phyloP scores from a whole-genome alignment of 768 basidiomycete species.

The Cystofilobasidium bisporidii region DNA sequence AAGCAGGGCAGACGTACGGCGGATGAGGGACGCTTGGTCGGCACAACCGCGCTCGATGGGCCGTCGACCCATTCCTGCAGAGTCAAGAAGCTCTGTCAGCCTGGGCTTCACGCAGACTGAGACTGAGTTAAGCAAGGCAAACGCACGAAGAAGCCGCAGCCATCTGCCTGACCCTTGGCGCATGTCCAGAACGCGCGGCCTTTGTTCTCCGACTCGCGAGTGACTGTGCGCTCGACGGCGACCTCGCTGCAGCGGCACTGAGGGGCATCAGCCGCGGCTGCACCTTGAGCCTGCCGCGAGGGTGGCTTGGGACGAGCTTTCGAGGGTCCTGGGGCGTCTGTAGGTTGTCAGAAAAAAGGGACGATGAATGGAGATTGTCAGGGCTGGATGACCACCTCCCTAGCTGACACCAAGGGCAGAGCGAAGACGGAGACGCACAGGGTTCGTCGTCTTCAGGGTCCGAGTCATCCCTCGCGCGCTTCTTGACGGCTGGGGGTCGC shows the following conservation, averaged over 20 bases:
- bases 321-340: neutral
- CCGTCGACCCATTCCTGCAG: conserved; percentile 37
- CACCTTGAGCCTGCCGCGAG: neutral
- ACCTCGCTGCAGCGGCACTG: conserved; percentile 33
- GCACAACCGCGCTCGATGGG: conserved; percentile 24
- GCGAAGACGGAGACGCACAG: too few species aligned
- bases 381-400: too few species aligned
- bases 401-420: too few species aligned
- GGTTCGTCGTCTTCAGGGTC: conserved; percentile 23
- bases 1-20: neutral
- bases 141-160: conserved; percentile 41
- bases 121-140: neutral
- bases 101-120: neutral
- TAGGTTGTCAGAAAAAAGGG: too few species aligned
- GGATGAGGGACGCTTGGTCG: conserved; percentile 26
- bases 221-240: conserved; percentile 35
- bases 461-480: neutral
- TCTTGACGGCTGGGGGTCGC: too few species aligned
- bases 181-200: conserved; percentile 38
- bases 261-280: conserved; percentile 1
- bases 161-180: conserved; percentile 33
- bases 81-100: neutral
- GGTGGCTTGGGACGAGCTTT: neutral
- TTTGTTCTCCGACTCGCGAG: conserved; percentile 31
- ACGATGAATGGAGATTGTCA: too few species aligned